Evolutionary conservation across 768 basidiomycete genomes (phyloP).

Genomic region (Leucogyrophana mollusca): DNA sequence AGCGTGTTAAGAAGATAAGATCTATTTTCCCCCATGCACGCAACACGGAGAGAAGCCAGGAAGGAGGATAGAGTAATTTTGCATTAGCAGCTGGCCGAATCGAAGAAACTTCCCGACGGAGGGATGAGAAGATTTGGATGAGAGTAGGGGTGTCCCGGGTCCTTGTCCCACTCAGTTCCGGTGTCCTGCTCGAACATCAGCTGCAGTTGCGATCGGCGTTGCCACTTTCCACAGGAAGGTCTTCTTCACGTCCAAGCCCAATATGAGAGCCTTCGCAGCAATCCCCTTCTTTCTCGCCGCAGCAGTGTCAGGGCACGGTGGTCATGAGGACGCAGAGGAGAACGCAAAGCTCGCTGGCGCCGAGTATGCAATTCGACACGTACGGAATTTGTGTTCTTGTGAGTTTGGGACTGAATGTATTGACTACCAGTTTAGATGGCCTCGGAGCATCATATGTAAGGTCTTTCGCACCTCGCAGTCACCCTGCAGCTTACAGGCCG

Average conservation of each 20-base stretch:
- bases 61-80: no score
- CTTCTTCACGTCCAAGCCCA: slow-evolving; percentile 6
- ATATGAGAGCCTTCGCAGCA: slow-evolving; percentile 50
- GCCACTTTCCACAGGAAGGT: background rate
- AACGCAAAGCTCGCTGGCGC: slow-evolving; percentile 48
- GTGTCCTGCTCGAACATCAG: no score
- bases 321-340: slow-evolving; percentile 54
- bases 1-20: no score
- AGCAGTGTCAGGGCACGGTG: slow-evolving; percentile 55
- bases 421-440: slow-evolving; percentile 61
- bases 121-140: no score
- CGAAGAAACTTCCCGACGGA: no score
- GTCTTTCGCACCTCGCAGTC: slow-evolving; percentile 2
- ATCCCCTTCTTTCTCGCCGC: slow-evolving; percentile 35
- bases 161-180: no score
- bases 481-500: background rate
- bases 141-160: no score
- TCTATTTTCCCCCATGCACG: no score
- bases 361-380: slow-evolving; percentile 87
- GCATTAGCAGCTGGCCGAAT: no score
- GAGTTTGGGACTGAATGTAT: no score
- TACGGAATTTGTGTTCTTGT: slow-evolving; percentile 40
- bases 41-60: no score
- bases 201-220: no score
- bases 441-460: slow-evolving; percentile 82